These are phyloP conservation scores for Pachyrhizus erosus DNA, from an alignment of 306 rosid species.

Conservation along the genomic window DNA sequence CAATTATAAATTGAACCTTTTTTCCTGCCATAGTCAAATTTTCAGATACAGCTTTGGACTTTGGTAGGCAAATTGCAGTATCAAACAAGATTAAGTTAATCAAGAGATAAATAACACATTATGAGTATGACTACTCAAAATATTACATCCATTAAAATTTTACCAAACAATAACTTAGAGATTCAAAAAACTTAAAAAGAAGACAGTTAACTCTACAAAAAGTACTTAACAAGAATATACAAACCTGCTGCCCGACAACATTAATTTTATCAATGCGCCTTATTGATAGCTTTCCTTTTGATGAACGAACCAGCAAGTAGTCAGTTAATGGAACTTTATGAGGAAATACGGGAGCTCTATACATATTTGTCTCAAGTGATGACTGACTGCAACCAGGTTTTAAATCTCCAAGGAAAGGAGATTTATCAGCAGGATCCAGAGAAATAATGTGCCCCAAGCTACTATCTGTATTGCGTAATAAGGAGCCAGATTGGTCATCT, in stretches of 20 bases:
- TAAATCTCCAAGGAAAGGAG: conserved; percentile 94
- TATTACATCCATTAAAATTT: conserved; percentile 4
- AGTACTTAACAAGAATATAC: conserved; percentile 36
- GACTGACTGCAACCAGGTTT: conserved; percentile 85
- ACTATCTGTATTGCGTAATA: conserved; percentile 67
- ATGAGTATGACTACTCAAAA: conserved; percentile 25
- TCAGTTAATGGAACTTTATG: conserved; percentile 90
- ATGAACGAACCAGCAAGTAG: conserved; percentile 88
- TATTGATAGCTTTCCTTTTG: conserved; percentile 90
- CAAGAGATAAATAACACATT: conserved; percentile 7
- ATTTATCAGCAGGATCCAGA: conserved; percentile 92
- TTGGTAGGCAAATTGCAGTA: conserved; percentile 17
- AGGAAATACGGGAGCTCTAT: conserved; percentile 90
- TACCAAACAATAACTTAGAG: conserved; percentile 4
- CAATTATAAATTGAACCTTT: not conserved
- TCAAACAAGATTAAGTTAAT: conserved; percentile 28
- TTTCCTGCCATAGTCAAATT: conserved; percentile 1
- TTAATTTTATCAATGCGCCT: conserved; percentile 86
- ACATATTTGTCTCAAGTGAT: conserved; percentile 96
- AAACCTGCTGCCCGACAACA: conserved; percentile 97
- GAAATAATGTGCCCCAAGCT: conserved; percentile 83
- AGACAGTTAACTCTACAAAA: conserved; percentile 20
- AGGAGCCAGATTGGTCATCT: conserved; percentile 82
- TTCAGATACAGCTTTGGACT: not conserved
- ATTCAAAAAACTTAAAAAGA: conserved; percentile 18